phyloP scores from a whole-genome alignment of 805 yeast genomes.

The Ascoidea tarda region DNA sequence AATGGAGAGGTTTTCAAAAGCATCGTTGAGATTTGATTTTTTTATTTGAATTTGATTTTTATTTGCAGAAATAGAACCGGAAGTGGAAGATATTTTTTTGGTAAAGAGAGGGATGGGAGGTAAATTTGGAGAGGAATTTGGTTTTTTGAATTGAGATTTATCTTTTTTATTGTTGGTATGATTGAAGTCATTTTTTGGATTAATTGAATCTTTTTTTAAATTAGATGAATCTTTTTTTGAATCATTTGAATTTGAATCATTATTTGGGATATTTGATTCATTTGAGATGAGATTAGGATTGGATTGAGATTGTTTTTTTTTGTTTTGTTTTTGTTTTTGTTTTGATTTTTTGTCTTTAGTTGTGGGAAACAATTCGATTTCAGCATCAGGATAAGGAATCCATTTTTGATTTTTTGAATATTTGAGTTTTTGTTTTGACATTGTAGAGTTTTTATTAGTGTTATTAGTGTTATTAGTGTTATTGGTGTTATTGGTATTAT shows the following conservation, averaged over 20 bases:
- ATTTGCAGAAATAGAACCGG: too few species aligned
- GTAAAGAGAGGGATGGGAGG: too few species aligned
- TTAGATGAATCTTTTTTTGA: neutral
- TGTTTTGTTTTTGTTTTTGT: neutral
- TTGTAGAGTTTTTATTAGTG: neutral
- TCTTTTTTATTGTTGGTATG: neutral
- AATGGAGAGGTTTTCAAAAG: too few species aligned
- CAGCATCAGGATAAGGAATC: conserved; percentile 10
- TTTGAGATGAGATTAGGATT: neutral
- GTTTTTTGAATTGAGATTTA: too few species aligned
- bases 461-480: neutral
- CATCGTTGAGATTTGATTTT: too few species aligned
- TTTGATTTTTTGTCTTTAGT: conserved; percentile 1
- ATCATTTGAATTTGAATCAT: neutral
- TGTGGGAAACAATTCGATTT: conserved; percentile 6
- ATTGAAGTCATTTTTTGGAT: neutral
- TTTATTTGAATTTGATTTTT: too few species aligned
- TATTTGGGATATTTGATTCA: too few species aligned
- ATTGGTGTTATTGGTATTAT: neutral
- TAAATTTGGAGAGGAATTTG: too few species aligned
- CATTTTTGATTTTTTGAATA: conserved; percentile 6
- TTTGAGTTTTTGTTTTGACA: conserved; percentile 2
- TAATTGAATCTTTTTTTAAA: neutral
- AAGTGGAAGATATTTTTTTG: too few species aligned
- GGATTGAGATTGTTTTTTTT: neutral